Conservation (phyloP, 1,284 basidiomycete species). For the Cryptococcus sp. region DNA sequence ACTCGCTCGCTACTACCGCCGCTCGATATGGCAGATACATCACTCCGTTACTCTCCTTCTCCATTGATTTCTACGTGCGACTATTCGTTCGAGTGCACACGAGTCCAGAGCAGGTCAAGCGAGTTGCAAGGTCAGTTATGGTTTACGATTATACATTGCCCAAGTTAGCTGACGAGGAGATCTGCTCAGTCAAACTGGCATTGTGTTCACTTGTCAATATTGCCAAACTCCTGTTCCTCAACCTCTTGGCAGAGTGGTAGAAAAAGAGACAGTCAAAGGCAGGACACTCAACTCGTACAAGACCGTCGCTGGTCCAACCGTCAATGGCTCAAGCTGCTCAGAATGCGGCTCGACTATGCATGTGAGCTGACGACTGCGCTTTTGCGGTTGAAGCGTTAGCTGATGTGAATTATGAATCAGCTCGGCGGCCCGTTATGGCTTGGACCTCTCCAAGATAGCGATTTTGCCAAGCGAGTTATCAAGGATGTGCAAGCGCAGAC, state of each 20-base stretch:
- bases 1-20: slow-evolving; percentile 81
- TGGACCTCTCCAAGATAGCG: slow-evolving; percentile 76
- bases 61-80: slow-evolving; percentile 97
- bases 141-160: background rate
- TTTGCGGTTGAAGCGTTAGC: slow-evolving; percentile 1
- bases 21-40: slow-evolving; percentile 90
- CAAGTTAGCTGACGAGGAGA: background rate
- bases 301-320: slow-evolving; percentile 67
- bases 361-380: slow-evolving; percentile 52
- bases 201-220: slow-evolving; percentile 75
- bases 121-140: slow-evolving; percentile 65
- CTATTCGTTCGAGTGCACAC: slow-evolving; percentile 81
- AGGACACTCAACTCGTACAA: slow-evolving; percentile 67
- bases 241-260: slow-evolving; percentile 68
- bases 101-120: slow-evolving; percentile 84
- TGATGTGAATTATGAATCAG: slow-evolving; percentile 49
- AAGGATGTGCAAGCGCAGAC: slow-evolving; percentile 63
- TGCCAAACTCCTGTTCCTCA: slow-evolving; percentile 81
- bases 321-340: slow-evolving; percentile 62
- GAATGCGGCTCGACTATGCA: slow-evolving; percentile 79
- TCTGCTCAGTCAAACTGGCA: slow-evolving; percentile 56
- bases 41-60: slow-evolving; percentile 85
- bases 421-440: slow-evolving; percentile 97
- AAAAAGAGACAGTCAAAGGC: slow-evolving; percentile 59
- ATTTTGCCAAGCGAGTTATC: slow-evolving; percentile 75